Base-by-base conservation (phyloP, 2,329 filamentous ascomycete species). In the Thielaviopsis ethacetica region DNA sequence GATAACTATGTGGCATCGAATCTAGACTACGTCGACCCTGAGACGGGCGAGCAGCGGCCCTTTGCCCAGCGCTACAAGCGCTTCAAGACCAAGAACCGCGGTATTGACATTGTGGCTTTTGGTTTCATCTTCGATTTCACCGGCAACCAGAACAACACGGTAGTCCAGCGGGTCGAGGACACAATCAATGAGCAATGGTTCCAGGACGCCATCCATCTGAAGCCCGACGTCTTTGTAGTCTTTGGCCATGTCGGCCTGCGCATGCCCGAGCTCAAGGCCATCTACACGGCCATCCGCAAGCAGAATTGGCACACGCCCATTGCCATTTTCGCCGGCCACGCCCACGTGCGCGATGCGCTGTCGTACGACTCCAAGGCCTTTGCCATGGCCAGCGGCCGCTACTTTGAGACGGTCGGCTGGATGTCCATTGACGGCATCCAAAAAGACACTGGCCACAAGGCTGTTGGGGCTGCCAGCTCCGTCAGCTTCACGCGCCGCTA, bases 121-220 rank as follows among this genome's bases (percentile, higher is more conserved):
- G 93, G 93, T 1, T 97, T 98, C 70, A 73, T 98, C 3, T 98
- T 96, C 70, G 84, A 98, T 71, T 98, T 98, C 66, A 88, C 81
- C 0, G 83, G 84, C 19, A 95, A 95, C 69, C 85, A 86, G 59
- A 93, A 95, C 68, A 97, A 97, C 69, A 95, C 88, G 0, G 75
- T 88, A 3, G 88, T 97, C 0, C 83, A 88, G 64, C 80, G 79
- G 0, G 91, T 95, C 1, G 81, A 86, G 64, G 79, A 94, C 9
- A 86, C 88, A 0, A 78, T 97, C 65, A 82, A 88, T 67, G 83
- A 95, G 68, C 71, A 81, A 6, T 98, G 93, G 93, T 97, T 97
- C 67, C 84, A 88, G 65, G 77, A 87, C 59, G 89, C 88, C 7
- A 86, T 96, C 59, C 77, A 79, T n/a, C 85, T 93, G 65, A 85